Base-by-base conservation (phyloP, 306 rosid genomes). In the Casuarina cunninghamiana region DNA sequence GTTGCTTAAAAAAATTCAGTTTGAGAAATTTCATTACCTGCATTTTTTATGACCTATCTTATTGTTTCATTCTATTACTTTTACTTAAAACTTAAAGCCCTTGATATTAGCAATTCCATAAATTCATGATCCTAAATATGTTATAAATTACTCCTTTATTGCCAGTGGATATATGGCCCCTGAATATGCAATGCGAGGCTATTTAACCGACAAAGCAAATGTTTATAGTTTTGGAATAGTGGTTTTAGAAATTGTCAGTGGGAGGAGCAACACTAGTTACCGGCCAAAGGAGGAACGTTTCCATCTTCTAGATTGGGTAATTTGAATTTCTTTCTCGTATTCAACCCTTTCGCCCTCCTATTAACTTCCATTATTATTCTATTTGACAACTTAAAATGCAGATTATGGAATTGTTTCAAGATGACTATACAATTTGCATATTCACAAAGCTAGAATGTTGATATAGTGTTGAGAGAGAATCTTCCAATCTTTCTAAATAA, bases 141-240 rank as follows among this genome's bases (percentile, higher is more conserved):
- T 35, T 35, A 61, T 5, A 6, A n/a, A 3, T 32, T 10, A 4
- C 12, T 75, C 7, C 3, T 12, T 32, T 32, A 10, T 46, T 60
- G 69, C 74, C 68, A 84, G 87, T 57, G 84, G 84, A 37, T 84
- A 84, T 5, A 82, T 83, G 86, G 79, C 82, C 17, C 85, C 85
- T 2, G 79, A 82, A 68, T 83, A 78, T 41, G 84, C 84, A 2
- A 72, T 80, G 79, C 63, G 77, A 1, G 82, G 87, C 4, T 16
- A 84, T 35, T 57, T 84, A 44, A 80, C 87, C 37, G 65, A 84
- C 7, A 84, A 84, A 76, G 82, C 82, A 19, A 71, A 84, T 73
- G 84, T 84, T 2, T 80, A 84, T 38, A 80, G 87, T 51, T 84
- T 76, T 73, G 82, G 87, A 53, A 21, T 80, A 60, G 66, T 80